These are phyloP conservation scores for Solanum virginianum DNA, from an alignment of 257 asterid species.

Conservation along the genomic window DNA sequence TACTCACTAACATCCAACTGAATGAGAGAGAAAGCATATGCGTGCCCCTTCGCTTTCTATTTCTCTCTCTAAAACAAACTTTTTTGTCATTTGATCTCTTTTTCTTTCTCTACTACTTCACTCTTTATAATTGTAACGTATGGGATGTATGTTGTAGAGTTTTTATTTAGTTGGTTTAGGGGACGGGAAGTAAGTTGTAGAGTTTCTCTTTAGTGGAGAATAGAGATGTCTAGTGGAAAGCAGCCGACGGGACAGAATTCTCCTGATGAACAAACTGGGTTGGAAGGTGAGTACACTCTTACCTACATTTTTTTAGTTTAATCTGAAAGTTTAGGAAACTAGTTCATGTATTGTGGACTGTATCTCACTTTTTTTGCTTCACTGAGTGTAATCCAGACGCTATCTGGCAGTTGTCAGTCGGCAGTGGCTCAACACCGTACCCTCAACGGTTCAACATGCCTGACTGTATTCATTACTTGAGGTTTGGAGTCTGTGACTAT, in stretches of 20 bases:
- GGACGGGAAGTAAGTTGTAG: too few species aligned
- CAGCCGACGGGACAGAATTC: background rate
- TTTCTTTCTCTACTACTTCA: too few species aligned
- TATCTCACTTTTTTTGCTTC: background rate
- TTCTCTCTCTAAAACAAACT: too few species aligned
- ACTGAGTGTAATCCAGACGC: slow-evolving; percentile 13
- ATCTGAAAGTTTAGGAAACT: background rate
- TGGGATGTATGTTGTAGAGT: too few species aligned
- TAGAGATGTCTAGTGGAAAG: background rate
- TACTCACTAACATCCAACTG: too few species aligned
- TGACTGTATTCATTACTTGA: slow-evolving; percentile 17
- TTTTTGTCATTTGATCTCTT: too few species aligned
- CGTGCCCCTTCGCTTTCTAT: too few species aligned
- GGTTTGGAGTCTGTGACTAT: slow-evolving; percentile 19
- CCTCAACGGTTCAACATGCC: slow-evolving; percentile 14
- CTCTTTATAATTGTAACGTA: too few species aligned
- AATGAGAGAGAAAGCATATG: too few species aligned
- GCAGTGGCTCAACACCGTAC: slow-evolving; percentile 6
- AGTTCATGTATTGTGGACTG: slow-evolving; percentile 5
- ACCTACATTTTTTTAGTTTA: background rate
- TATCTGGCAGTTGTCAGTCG: slow-evolving; percentile 18
- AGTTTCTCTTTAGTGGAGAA: background rate
- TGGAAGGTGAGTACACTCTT: background rate
- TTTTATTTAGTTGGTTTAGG: too few species aligned
- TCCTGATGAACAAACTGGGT: background rate